These are phyloP conservation scores for Clitopilus passeckerianus DNA, from an alignment of 768 basidiomycete species.

Conservation along the genomic window DNA sequence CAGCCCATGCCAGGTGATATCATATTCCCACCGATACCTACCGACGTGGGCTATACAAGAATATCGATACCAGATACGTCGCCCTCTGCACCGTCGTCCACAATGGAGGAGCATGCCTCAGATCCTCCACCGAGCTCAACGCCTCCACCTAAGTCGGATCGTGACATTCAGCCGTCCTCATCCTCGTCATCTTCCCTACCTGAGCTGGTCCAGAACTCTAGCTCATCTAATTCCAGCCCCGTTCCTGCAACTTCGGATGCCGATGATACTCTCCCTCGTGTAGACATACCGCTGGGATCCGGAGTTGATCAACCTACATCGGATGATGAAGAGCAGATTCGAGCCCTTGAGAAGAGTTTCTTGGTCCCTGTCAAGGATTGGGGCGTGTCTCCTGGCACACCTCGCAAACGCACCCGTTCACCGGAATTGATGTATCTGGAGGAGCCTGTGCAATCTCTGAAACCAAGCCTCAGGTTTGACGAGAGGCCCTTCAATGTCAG, in stretches of 20 bases:
- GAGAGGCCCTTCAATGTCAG: neutral
- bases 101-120: conserved; percentile 4
- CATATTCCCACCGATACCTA: conserved; percentile 71
- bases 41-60: conserved; percentile 31
- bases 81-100: conserved; percentile 19
- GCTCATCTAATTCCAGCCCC: conserved; percentile 61
- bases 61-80: conserved; percentile 16
- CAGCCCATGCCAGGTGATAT: conserved; percentile 52
- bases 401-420: neutral
- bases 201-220: conserved; percentile 48
- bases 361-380: conserved; percentile 41
- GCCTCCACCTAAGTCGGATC: conserved; percentile 7
- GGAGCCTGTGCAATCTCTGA: conserved; percentile 17
- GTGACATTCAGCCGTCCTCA: conserved; percentile 27
- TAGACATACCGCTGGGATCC: conserved; percentile 14
- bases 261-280: conserved; percentile 14
- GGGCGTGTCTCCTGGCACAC: conserved; percentile 27
- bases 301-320: conserved; percentile 21
- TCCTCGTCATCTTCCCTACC: conserved; percentile 43
- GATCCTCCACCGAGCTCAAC: conserved; percentile 6
- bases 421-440: neutral
- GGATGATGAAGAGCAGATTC: conserved; percentile 21
- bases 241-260: conserved; percentile 34
- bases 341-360: conserved; percentile 27
- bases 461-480: conserved; percentile 36